phyloP scores from a whole-genome alignment of 768 basidiomycete genomes.

The Rhizopogon roseolus region DNA sequence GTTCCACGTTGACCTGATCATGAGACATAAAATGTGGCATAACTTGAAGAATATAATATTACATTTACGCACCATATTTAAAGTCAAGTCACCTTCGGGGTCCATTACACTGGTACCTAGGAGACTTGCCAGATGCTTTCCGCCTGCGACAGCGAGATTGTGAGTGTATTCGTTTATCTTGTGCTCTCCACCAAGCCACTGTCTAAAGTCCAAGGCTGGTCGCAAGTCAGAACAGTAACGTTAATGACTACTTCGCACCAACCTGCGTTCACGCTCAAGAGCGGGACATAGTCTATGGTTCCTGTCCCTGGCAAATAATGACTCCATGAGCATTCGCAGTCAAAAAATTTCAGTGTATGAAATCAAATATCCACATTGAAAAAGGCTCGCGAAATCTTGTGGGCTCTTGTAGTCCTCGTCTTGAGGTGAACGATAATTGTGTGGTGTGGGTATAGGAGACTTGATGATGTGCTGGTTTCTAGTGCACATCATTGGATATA shows the following conservation, averaged over 20 bases:
- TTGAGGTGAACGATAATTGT: slow-evolving; percentile 44
- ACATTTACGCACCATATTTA: slow-evolving; percentile 54
- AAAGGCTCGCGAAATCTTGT: slow-evolving; percentile 44
- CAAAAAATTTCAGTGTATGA: background rate
- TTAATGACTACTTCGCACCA: slow-evolving; percentile 4
- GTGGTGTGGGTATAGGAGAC: slow-evolving; percentile 54
- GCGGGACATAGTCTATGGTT: slow-evolving; percentile 52
- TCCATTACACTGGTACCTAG: slow-evolving; percentile 65
- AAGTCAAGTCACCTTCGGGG: slow-evolving; percentile 51
- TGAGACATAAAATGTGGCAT: background rate
- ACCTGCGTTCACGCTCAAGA: slow-evolving; percentile 53
- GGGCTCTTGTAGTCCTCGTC: slow-evolving; percentile 27
- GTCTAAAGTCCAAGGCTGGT: slow-evolving; percentile 67
- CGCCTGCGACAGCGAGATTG: slow-evolving; percentile 62
- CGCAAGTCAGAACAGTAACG: slow-evolving; percentile 2
- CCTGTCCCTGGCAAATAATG: slow-evolving; percentile 47
- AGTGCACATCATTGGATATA: background rate
- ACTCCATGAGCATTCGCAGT: background rate
- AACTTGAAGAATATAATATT: too few species aligned
- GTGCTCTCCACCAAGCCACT: slow-evolving; percentile 70
- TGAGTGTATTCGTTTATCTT: slow-evolving; percentile 70
- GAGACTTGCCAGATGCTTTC: slow-evolving; percentile 49
- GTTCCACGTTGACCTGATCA: slow-evolving; percentile 34
- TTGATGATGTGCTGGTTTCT: slow-evolving; percentile 65
- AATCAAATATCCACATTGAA: slow-evolving; percentile 29